Percentiles rank a stretch among this genome's conserved stretches.
Evolutionary conservation across 179 eudicot genomes (phyloP).

Genomic region (Pouteria campechiana): DNA sequence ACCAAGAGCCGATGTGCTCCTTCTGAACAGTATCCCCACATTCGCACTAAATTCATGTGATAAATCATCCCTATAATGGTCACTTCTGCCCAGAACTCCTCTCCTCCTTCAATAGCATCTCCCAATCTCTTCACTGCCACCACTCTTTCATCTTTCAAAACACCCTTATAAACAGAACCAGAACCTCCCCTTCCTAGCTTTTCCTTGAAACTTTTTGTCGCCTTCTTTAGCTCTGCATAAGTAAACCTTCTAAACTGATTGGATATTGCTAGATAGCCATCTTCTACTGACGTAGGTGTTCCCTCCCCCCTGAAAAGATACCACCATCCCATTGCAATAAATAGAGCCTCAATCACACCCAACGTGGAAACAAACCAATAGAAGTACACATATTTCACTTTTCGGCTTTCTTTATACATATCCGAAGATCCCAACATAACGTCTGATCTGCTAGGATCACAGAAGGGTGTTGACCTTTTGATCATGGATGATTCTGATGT

Average conservation of each 20-base stretch:
- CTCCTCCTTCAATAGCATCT: constrained; percentile 30
- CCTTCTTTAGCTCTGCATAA: constrained; percentile 33
- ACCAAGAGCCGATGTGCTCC: constrained; percentile 28
- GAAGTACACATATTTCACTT: constrained; percentile 28
- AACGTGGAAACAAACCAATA: constrained; percentile 23
- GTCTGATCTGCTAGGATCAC: constrained; percentile 11
- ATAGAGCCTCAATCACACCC: constrained; percentile 27
- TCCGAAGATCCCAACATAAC: constrained; percentile 6
- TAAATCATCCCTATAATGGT: constrained; percentile 40
- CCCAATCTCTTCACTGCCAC: constrained; percentile 46
- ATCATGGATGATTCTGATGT: no score
- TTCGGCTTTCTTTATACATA: constrained; percentile 16
- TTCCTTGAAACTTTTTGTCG: constrained; percentile 29
- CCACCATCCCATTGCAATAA: constrained; percentile 23
- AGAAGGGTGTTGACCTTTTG: constrained; percentile 10
- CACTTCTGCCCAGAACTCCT: constrained; percentile 53
- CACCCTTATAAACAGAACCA: constrained; percentile 40
- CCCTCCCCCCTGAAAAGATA: constrained; percentile 22
- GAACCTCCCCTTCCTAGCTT: constrained; percentile 42
- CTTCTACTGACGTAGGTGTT: constrained; percentile 25
- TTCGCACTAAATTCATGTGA: constrained; percentile 46
- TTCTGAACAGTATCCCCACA: constrained; percentile 55
- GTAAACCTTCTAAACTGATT: constrained; percentile 47
- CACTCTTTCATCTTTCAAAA: constrained; percentile 24
- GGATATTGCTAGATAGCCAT: constrained; percentile 34